Conservation (phyloP, 2,329 filamentous ascomycete genomes). For the Rutstroemia sp. region DNA sequence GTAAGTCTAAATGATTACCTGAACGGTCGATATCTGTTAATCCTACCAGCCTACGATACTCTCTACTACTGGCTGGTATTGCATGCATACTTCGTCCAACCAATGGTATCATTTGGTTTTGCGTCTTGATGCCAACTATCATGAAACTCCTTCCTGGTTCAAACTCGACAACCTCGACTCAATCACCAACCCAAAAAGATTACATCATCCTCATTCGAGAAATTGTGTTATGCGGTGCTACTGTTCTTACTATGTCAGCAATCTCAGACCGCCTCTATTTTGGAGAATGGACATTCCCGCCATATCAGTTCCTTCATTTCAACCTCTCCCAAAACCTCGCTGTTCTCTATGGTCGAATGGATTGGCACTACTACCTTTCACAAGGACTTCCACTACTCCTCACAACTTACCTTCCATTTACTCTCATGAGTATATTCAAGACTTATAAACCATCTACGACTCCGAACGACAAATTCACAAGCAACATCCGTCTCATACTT, state of each 20-base stretch:
- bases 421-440: conserved; percentile 45
- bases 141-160: conserved; percentile 14
- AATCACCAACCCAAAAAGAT: conserved; percentile 16
- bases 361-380: conserved; percentile 86
- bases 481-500: conserved; percentile 35
- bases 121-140: conserved; percentile 50
- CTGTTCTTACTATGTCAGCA: conserved; percentile 56
- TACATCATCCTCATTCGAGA: conserved; percentile 53
- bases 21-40: background rate
- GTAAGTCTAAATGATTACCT: conserved; percentile 15
- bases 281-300: conserved; percentile 78
- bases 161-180: background rate
- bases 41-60: conserved; percentile 45
- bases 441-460: conserved; percentile 13
- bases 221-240: conserved; percentile 53
- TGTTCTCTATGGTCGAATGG: conserved; percentile 85
- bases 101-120: conserved; percentile 78
- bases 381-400: conserved; percentile 85
- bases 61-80: conserved; percentile 67
- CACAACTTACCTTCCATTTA: conserved; percentile 76
- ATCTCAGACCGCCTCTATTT: conserved; percentile 74
- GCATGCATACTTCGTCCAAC: conserved; percentile 86
- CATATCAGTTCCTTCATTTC: conserved; percentile 80
- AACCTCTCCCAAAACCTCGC: conserved; percentile 84
- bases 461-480: background rate